These are phyloP conservation scores for Abrus pulchellus DNA, from an alignment of 306 rosid genomes.

Conservation along the genomic window DNA sequence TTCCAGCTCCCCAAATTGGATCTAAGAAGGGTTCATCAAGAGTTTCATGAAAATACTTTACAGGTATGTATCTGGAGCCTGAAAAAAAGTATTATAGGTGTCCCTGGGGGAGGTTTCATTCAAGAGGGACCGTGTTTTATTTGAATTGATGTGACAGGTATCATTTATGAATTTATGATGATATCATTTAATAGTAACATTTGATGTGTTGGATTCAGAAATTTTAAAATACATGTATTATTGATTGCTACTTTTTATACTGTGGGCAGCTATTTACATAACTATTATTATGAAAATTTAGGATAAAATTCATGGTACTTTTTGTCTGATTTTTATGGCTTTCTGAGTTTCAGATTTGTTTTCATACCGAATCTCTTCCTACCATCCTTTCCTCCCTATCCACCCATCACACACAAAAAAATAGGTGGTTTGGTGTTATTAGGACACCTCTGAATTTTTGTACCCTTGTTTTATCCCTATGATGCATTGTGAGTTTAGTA, in stretches of 20 bases:
- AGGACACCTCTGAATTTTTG: constrained; percentile 24
- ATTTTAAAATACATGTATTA: background rate
- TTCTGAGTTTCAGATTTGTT: background rate
- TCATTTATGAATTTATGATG: constrained; percentile 18
- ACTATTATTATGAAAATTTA: constrained; percentile 10
- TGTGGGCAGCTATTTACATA: background rate
- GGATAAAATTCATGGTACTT: constrained; percentile 1
- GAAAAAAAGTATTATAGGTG: constrained; percentile 19
- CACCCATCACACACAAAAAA: no score
- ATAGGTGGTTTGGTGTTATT: background rate
- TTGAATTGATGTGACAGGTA: constrained; percentile 10
- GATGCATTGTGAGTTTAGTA: background rate
- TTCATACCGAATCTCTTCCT: background rate
- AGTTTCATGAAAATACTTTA: constrained; percentile 82
- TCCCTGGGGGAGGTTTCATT: background rate
- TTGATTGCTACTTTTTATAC: background rate
- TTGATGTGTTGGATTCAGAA: constrained; percentile 22
- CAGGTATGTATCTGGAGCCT: constrained; percentile 68
- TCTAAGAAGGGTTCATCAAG: constrained; percentile 85
- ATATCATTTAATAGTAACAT: constrained; percentile 3
- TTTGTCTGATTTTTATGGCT: constrained; percentile 14
- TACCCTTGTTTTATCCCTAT: background rate
- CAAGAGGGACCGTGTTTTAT: constrained; percentile 11
- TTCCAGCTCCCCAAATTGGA: constrained; percentile 83
- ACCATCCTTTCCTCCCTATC: no score